A percentile compares a stretch with the other conserved stretches of the same genome.
Evolutionary conservation across 768 basidiomycete species (phyloP).

Genomic region (Suillus placidus): DNA sequence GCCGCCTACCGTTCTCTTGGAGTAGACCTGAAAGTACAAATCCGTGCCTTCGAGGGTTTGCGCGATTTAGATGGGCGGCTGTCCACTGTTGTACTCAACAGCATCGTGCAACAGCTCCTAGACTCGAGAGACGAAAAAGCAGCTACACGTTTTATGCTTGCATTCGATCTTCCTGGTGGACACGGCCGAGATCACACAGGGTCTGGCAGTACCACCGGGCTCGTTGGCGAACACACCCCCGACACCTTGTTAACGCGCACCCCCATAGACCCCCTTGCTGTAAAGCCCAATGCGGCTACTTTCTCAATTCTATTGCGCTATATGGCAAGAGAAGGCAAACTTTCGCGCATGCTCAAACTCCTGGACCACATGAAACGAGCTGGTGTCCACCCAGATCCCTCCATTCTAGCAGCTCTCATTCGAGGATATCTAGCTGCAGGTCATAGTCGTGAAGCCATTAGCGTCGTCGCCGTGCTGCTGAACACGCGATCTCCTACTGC

Average conservation of each 20-base stretch:
- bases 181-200: slow-evolving; percentile 19
- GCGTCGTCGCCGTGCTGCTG: slow-evolving; percentile 53
- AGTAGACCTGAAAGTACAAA: slow-evolving; percentile 54
- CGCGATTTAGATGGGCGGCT: slow-evolving; percentile 39
- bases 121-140: slow-evolving; percentile 53
- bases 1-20: slow-evolving; percentile 64
- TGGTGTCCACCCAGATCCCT: slow-evolving; percentile 48
- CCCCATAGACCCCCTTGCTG: slow-evolving; percentile 12
- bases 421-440: slow-evolving; percentile 54
- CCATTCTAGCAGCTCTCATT: slow-evolving; percentile 55
- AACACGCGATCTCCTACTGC: slow-evolving; percentile 25
- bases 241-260: slow-evolving; percentile 1
- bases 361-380: slow-evolving; percentile 48
- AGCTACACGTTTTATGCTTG: slow-evolving; percentile 49
- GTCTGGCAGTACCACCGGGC: slow-evolving; percentile 28
- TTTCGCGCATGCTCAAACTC: slow-evolving; percentile 48
- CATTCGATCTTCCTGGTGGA: slow-evolving; percentile 41
- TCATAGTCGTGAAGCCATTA: slow-evolving; percentile 51
- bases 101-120: slow-evolving; percentile 62
- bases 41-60: slow-evolving; percentile 52
- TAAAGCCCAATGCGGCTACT: slow-evolving; percentile 58
- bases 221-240: slow-evolving; percentile 30
- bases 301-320: slow-evolving; percentile 66
- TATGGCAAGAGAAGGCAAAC: slow-evolving; percentile 46
- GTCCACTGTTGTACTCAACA: slow-evolving; percentile 66